Evolutionary conservation across 306 rosid species (phyloP).

Genomic region (Astragalus membranaceus): DNA sequence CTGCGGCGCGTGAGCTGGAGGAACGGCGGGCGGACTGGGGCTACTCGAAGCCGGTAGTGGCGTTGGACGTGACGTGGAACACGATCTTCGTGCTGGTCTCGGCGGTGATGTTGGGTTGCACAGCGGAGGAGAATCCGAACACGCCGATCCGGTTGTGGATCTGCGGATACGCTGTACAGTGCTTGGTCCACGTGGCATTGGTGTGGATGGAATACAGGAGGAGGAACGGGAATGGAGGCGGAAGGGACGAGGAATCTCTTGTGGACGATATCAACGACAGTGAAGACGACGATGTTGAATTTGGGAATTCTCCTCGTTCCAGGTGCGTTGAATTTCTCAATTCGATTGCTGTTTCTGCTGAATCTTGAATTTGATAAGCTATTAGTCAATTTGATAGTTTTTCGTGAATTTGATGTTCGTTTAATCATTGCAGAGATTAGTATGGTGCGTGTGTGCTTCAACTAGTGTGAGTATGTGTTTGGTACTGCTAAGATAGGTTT

Average conservation of each 20-base stretch:
- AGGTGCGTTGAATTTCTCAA: constrained; percentile 29
- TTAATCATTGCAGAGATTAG: too few species aligned
- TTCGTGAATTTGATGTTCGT: neutral
- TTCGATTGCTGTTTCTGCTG: neutral
- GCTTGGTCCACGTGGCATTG: constrained; percentile 66
- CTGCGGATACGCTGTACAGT: constrained; percentile 70
- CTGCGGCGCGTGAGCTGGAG: constrained; percentile 87
- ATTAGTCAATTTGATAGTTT: neutral
- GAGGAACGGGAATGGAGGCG: constrained; percentile 15
- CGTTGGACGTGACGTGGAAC: constrained; percentile 81
- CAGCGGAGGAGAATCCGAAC: constrained; percentile 47
- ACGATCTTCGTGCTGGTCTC: constrained; percentile 68
- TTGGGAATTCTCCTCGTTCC: constrained; percentile 28
- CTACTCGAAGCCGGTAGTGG: constrained; percentile 91
- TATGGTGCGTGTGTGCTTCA: neutral
- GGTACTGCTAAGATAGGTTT: neutral
- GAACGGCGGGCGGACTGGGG: constrained; percentile 96
- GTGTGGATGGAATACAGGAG: constrained; percentile 74
- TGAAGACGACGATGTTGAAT: constrained; percentile 35
- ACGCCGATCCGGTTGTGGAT: constrained; percentile 86
- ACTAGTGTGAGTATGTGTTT: neutral
- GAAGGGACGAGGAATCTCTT: neutral
- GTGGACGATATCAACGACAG: constrained; percentile 19
- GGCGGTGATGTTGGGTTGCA: constrained; percentile 44
- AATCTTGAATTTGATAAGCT: neutral